phyloP scores from a whole-genome alignment of 495 filamentous ascomycete species.

The Terfezia claveryi region DNA sequence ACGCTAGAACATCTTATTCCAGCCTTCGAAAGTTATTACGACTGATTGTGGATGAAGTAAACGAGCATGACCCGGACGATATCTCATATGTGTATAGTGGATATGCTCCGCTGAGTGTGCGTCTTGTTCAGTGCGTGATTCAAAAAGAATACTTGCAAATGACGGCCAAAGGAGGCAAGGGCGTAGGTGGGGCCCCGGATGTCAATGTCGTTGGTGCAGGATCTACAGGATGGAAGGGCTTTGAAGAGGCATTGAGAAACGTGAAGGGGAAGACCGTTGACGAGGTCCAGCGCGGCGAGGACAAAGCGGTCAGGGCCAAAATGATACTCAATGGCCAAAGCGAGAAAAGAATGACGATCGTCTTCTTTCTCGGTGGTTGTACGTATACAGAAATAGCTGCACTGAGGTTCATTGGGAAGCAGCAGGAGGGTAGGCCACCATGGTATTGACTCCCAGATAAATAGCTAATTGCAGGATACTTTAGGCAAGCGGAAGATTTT shows the following conservation, averaged over 20 bases:
- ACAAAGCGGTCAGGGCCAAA: conserved; percentile 75
- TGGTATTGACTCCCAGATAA: conserved; percentile 1
- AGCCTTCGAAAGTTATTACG: conserved; percentile 65
- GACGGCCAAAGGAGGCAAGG: conserved; percentile 2
- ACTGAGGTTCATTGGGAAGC: conserved; percentile 66
- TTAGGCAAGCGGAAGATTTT: conserved; percentile 53
- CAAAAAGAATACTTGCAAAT: conserved; percentile 61
- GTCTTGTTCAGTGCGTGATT: conserved; percentile 82
- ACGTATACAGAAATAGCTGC: conserved; percentile 93
- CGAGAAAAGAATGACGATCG: conserved; percentile 62
- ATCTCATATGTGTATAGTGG: conserved; percentile 95
- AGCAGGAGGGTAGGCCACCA: conserved; percentile 45
- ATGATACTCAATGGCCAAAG: conserved; percentile 53
- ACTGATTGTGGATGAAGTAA: conserved; percentile 88
- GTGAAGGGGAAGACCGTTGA: conserved; percentile 74
- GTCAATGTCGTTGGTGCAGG: conserved; percentile 7
- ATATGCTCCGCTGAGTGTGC: conserved; percentile 80
- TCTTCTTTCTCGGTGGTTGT: conserved; percentile 87
- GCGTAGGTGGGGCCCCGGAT: conserved; percentile 9
- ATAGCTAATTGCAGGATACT: not conserved
- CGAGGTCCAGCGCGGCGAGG: conserved; percentile 78
- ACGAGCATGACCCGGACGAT: conserved; percentile 88
- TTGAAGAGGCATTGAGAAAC: conserved; percentile 72
- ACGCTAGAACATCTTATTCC: conserved; percentile 71
- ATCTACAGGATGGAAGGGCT: conserved; percentile 58